phyloP scores from a whole-genome alignment of 2,329 filamentous ascomycete species.

The Pleomassaria siparia region DNA sequence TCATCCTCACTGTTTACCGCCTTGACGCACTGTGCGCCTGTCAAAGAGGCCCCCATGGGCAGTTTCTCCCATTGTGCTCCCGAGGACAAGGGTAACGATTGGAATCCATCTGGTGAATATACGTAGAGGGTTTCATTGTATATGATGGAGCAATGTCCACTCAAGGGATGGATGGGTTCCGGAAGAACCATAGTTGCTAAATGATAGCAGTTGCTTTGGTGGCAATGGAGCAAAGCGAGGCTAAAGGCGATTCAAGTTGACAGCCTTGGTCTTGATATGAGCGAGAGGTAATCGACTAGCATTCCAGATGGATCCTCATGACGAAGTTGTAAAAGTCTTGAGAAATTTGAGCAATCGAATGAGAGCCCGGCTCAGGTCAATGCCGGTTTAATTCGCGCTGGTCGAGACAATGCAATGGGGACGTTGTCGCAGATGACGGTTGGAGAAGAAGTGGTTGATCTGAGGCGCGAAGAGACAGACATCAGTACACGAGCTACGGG shows the following conservation, averaged over 20 bases:
- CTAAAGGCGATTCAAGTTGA: conserved; percentile 19
- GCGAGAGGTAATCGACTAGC: conserved; percentile 11
- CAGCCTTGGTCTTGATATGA: conserved; percentile 15
- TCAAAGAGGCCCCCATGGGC: conserved; percentile 67
- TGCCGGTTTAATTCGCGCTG: background rate
- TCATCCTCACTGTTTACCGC: conserved; percentile 61
- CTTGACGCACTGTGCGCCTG: conserved; percentile 75
- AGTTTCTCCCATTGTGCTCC: conserved; percentile 73
- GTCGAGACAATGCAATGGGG: background rate
- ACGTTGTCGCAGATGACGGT: background rate
- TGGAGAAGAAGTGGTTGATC: background rate
- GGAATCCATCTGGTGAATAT: conserved; percentile 74
- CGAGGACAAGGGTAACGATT: conserved; percentile 68
- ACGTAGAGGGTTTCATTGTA: conserved; percentile 82
- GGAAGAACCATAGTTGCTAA: conserved; percentile 66
- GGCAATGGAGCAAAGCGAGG: conserved; percentile 17
- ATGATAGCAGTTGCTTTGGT: conserved; percentile 7
- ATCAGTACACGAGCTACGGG: background rate
- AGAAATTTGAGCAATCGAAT: background rate
- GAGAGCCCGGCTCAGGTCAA: background rate
- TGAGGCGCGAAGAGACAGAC: background rate
- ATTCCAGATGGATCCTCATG: conserved; percentile 30
- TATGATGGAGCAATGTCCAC: conserved; percentile 79
- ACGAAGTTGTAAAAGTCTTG: conserved; percentile 17
- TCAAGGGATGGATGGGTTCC: conserved; percentile 67